Evolutionary conservation across 768 basidiomycete species (phyloP), one percentile per base, ranked within the genome.

Genomic region (Melanogaster broomeanus): DNA sequence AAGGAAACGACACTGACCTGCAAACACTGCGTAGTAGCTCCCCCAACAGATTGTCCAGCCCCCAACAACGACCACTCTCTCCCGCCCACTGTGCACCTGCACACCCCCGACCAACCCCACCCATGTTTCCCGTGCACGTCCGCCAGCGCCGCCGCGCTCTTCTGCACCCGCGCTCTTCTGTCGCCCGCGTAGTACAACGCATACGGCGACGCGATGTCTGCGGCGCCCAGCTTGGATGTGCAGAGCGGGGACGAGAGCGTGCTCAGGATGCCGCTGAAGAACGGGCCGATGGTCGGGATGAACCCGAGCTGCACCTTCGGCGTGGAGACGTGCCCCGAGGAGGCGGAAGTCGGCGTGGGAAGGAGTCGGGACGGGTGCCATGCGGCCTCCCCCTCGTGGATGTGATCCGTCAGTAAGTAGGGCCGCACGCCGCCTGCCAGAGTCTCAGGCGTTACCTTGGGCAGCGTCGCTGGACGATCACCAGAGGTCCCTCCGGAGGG

Each of bases 21-120:
- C 55, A 99, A 66, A 69, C 96, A 98, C 70, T 99, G 97, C n/a
- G 96, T 98, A 16, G 97, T 97, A 44, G 97, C 97, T 7, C 97
- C 97, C 70, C 98, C 55, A 99, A 77, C 50, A 99, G 73, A 73
- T 99, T 99, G 66, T 99, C 97, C 62, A 99, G 0, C 94, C 94
- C 43, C 93, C 96, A 21, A 96, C 93, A n/a, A 98, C 82, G 19
- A 98, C 97, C 11, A 90, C 97, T 46, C 97, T 77, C 65, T 92
- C 89, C 1, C 92, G n/a, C 39, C 82, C 82, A 57, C 85, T 88
- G 65, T 95, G 92, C 24, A 97, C 88, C 73, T 98, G 96, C 69
- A 94, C 85, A 4, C 97, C 96, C 49, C 97, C 97, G 33, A 92
- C 87, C 30, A 75, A n/a, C n/a, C 78, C 88, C 92, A 97, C 1